These are phyloP conservation scores for Salix arbutifolia DNA, from an alignment of 345 rosid genomes.

Conservation along the genomic window DNA sequence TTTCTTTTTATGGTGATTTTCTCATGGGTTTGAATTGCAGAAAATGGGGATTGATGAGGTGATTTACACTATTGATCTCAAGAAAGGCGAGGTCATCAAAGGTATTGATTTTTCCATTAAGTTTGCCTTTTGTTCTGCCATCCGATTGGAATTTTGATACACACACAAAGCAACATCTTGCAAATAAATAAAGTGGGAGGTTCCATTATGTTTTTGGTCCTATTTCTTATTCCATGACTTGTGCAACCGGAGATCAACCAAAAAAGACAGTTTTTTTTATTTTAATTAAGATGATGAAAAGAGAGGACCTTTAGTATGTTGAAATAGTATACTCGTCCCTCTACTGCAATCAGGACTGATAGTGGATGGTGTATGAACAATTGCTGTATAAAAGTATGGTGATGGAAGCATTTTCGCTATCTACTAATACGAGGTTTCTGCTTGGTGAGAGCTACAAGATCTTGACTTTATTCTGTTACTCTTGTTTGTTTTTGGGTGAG, in stretches of 20 bases:
- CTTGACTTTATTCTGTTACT: not conserved
- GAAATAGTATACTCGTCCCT: not conserved
- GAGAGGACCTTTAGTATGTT: not conserved
- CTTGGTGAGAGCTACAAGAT: not conserved
- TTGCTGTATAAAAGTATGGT: too few relatives aligned
- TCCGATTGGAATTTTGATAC: not conserved
- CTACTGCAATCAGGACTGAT: not conserved
- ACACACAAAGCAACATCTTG: not conserved
- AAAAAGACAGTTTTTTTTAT: not conserved
- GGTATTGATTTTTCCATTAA: slow-evolving; percentile 40
- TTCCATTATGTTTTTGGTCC: not conserved
- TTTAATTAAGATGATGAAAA: not conserved
- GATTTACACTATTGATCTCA: slow-evolving; percentile 68
- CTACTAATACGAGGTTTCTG: not conserved
- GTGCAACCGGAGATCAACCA: not conserved
- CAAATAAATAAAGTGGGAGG: not conserved
- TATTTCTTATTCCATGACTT: not conserved
- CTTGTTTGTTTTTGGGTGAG: not conserved
- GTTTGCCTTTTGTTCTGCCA: not conserved
- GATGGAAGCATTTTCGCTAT: not conserved
- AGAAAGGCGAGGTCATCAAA: slow-evolving; percentile 83
- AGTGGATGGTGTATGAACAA: not conserved
- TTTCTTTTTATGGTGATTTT: not conserved
- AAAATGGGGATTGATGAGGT: slow-evolving; percentile 90
- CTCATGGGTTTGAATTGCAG: slow-evolving; percentile 29